Evolutionary conservation across 257 asterid genomes (phyloP).

Genomic region (Pogostemon cablin): DNA sequence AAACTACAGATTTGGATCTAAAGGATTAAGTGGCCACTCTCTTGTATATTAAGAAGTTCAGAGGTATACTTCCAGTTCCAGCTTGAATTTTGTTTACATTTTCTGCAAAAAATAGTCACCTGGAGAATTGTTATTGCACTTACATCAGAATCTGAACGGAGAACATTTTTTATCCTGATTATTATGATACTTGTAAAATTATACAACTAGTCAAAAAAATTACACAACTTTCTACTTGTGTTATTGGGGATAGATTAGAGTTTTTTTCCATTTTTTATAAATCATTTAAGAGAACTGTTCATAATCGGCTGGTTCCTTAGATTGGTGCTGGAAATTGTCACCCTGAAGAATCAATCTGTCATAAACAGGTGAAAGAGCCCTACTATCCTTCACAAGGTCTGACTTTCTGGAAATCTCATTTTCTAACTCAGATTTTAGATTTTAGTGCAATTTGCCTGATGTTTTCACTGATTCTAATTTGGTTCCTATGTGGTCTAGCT

Average conservation of each 20-base stretch:
- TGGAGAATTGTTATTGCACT: background rate
- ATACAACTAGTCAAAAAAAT: no score
- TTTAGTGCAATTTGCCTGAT: constrained; percentile 80
- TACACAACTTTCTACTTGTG: no score
- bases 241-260: no score
- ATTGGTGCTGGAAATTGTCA: no score
- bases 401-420: background rate
- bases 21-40: constrained; percentile 15
- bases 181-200: background rate
- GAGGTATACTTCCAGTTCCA: constrained; percentile 16
- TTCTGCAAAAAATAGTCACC: background rate
- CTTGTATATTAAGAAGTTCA: constrained; percentile 3
- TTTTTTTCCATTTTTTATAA: no score
- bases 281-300: no score
- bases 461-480: constrained; percentile 84
- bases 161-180: background rate
- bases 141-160: background rate
- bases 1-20: constrained; percentile 14
- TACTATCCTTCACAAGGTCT: constrained; percentile 96
- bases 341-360: constrained; percentile 74
- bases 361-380: constrained; percentile 99
- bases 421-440: background rate
- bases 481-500: constrained; percentile 71
- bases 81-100: no score
- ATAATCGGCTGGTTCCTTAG: no score